These are phyloP conservation scores for Talaromyces nanjingensis DNA, from an alignment of 495 filamentous ascomycete species.

Conservation along the genomic window DNA sequence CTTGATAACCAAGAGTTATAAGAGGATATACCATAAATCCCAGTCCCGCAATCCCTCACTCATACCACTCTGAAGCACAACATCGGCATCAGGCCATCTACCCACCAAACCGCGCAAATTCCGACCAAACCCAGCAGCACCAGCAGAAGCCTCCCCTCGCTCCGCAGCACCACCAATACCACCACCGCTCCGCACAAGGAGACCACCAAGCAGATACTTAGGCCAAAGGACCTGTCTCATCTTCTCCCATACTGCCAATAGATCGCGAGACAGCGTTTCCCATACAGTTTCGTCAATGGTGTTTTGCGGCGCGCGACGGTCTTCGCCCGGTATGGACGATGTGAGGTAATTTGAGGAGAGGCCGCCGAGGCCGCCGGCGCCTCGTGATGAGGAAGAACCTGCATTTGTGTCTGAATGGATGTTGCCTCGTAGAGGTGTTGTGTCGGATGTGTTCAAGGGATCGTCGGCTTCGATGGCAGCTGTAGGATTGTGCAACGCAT, in stretches of 20 bases:
- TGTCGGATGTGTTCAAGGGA: constrained; percentile 66
- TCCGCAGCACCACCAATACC: constrained; percentile 61
- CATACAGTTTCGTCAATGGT: constrained; percentile 97
- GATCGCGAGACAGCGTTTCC: constrained; percentile 86
- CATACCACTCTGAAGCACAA: constrained; percentile 71
- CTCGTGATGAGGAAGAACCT: constrained; percentile 13
- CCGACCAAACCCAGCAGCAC: constrained; percentile 44
- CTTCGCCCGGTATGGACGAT: constrained; percentile 83
- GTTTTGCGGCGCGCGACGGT: constrained; percentile 84
- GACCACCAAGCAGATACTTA: constrained; percentile 78
- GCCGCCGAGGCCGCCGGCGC: constrained; percentile 39
- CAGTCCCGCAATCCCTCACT: constrained; percentile 84
- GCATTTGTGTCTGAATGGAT: constrained; percentile 51
- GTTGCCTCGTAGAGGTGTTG: constrained; percentile 72
- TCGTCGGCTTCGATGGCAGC: constrained; percentile 86
- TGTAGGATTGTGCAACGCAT: constrained; percentile 11
- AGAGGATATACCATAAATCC: constrained; percentile 72
- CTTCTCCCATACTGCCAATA: constrained; percentile 92
- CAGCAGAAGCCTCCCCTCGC: constrained; percentile 52
- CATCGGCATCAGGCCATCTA: constrained; percentile 65
- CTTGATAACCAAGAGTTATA: not conserved
- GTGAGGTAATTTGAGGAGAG: constrained; percentile 61
- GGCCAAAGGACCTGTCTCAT: constrained; percentile 97
- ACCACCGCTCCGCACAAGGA: constrained; percentile 57
- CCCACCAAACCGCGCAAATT: constrained; percentile 60